Evolutionary conservation across 2,329 filamentous ascomycete species (phyloP), one percentile per base, ranked within the genome.

Genomic region (Thielaviopsis musarum): DNA sequence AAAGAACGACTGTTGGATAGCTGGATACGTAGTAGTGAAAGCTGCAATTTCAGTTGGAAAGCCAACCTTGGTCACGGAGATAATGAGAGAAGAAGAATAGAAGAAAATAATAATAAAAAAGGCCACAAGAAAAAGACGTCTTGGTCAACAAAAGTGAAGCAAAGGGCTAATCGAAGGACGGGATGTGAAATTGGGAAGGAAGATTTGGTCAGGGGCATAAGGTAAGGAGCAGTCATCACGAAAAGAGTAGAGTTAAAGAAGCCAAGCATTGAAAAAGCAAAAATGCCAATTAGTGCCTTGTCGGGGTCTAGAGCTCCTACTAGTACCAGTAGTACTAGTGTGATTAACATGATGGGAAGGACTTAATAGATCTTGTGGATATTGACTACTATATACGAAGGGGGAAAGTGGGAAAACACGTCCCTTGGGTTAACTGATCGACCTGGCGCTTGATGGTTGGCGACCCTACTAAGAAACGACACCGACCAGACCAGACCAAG

Each of bases 101-200:
- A 34, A 34, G 30, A 34, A 34, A 55, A 56, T 38, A 30, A 15
- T 45, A 59, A 57, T 59, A 64, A 60, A 54, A 63, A 34, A 34
- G 60, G 49, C n/a, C n/a, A n/a, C n/a, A 61, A 60, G 52, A 60
- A 60, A 61, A 62, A 62, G 62, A n/a, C n/a, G n/a, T n/a, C n/a
- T 24, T 13, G 6, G 28, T 41, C 59, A 61, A 56, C 59, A 52
- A 55, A 19, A 19, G 13, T 22, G 30, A 22, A 58, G 28, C 41
- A 55, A 21, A 54, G 28, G 17, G 17, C 56, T 15, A 45, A 21
- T 30, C 17, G 34, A 56, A 41, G 51, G 45, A 53, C 26, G 38
- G 22, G 28, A 52, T 28, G 34, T n/a, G 24, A 49, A 54, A 54
- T 58, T 52, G 56, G 53, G 56, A 30, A 49, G 15, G 51, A 52